Conservation (phyloP, 805 yeast genomes). For the Clavispora santaluciae region DNA sequence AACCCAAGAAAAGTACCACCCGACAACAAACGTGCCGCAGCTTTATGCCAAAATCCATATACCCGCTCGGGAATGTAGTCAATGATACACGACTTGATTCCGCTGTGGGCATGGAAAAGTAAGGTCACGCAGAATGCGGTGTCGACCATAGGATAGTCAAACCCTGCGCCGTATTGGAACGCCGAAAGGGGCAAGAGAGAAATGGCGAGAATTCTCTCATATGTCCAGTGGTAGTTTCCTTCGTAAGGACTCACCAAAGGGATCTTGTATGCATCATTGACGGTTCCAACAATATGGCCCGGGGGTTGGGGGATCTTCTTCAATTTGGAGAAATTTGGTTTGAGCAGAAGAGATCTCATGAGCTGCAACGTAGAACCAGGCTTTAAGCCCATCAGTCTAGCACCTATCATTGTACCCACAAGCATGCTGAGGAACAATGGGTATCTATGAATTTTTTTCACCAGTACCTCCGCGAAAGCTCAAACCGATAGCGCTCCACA, state of each 20-base stretch:
- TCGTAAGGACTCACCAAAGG: slow-evolving; percentile 63
- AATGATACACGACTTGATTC: slow-evolving; percentile 84
- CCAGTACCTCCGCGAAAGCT: slow-evolving; percentile 3
- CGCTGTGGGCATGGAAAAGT: slow-evolving; percentile 77
- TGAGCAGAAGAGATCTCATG: slow-evolving; percentile 17
- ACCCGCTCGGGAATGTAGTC: slow-evolving; percentile 89
- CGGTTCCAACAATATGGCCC: slow-evolving; percentile 87
- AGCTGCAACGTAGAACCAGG: slow-evolving; percentile 1
- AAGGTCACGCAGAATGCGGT: slow-evolving; percentile 61
- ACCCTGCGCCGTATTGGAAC: slow-evolving; percentile 73
- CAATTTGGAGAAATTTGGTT: slow-evolving; percentile 43
- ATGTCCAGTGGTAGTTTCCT: slow-evolving; percentile 93
- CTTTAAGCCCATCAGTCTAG: slow-evolving; percentile 7
- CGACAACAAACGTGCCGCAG: slow-evolving; percentile 36
- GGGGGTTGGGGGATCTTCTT: slow-evolving; percentile 76
- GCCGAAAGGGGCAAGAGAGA: slow-evolving; percentile 73
- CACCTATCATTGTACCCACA: slow-evolving; percentile 6
- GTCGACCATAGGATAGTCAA: slow-evolving; percentile 65
- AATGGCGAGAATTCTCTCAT: slow-evolving; percentile 68
- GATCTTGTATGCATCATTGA: slow-evolving; percentile 76
- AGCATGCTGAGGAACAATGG: slow-evolving; percentile 6
- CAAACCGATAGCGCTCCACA: too few species aligned
- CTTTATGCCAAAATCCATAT: slow-evolving; percentile 70
- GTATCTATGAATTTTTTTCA: not conserved
- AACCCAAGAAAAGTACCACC: slow-evolving; percentile 67